A percentile compares a stretch with the other conserved stretches of the same genome.
Conservation (phyloP, 306 rosid species). For the Canavalia ensiformis region DNA sequence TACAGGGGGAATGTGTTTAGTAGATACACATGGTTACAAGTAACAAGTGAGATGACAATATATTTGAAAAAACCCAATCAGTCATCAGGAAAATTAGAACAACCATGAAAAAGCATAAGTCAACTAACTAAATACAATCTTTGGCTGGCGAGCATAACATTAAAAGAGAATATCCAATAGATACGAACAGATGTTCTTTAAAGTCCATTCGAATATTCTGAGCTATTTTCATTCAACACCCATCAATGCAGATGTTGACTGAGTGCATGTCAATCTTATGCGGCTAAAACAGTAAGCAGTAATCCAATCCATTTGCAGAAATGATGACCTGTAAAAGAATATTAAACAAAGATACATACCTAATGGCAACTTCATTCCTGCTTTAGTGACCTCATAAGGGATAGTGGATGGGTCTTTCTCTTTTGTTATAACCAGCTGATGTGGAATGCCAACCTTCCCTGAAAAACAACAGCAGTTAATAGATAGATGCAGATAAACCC, state of each 20-base stretch:
- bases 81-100: too few species aligned
- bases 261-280: constrained; percentile 1
- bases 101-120: neutral
- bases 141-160: constrained; percentile 6
- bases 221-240: constrained; percentile 4
- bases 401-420: constrained; percentile 58
- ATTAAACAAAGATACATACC: constrained; percentile 42
- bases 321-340: neutral
- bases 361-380: constrained; percentile 63
- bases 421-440: constrained; percentile 56
- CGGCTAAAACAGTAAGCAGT: constrained; percentile 10
- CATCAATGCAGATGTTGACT: constrained; percentile 1
- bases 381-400: constrained; percentile 58
- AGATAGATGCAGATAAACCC: neutral
- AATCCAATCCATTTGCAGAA: constrained; percentile 22
- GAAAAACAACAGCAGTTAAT: constrained; percentile 36
- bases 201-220: constrained; percentile 1
- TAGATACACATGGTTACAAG: constrained; percentile 12
- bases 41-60: constrained; percentile 12
- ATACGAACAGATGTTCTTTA: constrained; percentile 1
- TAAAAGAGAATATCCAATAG: constrained; percentile 17
- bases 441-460: constrained; percentile 65
- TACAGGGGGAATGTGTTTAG: constrained; percentile 18
- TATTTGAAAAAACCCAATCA: too few species aligned
- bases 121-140: constrained; percentile 15